Base-by-base conservation (phyloP, 441 rosid species). In the Gossypium aridum region DNA sequence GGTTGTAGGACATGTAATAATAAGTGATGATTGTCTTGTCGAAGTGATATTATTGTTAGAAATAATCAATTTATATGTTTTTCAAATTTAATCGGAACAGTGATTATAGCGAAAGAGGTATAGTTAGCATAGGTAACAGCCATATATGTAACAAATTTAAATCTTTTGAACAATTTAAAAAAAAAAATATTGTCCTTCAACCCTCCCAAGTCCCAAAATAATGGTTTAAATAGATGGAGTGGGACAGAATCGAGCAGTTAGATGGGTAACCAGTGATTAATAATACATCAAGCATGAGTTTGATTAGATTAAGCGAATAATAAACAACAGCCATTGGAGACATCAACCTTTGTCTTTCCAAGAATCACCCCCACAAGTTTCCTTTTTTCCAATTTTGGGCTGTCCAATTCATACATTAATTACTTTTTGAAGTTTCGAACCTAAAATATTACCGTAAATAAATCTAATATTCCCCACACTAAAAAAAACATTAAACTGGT, bases 221-320 rank as follows among this genome's bases (percentile, higher is more conserved):
- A 14, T 53, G 17, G 12, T 59, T 59, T 53, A 7, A 53, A 26
- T n/a, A 2, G 6, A 47, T 49, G 14, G 20, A 65, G 59, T 16
- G 60, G 2, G 63, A 71, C 72, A 71, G 76, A 82, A 82, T 74
- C 79, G 17, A 68, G 26, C 70, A 82, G 65, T 63, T 49, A 7
- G 78, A 55, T 61, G 64, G 0, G 64, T 13, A 25, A 13, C 37
- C 16, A 72, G 43, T 59, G 54, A 68, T 22, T 64, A 68, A 23
- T 55, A 2, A 4, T 25, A 13, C 43, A 25, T 22, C 9, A 74
- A 55, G 64, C 26, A 74, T 7, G 76, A 74, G 66, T 49, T 13
- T 14, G 54, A 70, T 9, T 64, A 73, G 54, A 70, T 9, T 64
- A 73, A 78, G 63, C 31, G 16, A 22, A 25, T 71, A 71, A 45